Conservation (phyloP, 1,284 basidiomycete genomes). For the Malassezia slooffiae region DNA sequence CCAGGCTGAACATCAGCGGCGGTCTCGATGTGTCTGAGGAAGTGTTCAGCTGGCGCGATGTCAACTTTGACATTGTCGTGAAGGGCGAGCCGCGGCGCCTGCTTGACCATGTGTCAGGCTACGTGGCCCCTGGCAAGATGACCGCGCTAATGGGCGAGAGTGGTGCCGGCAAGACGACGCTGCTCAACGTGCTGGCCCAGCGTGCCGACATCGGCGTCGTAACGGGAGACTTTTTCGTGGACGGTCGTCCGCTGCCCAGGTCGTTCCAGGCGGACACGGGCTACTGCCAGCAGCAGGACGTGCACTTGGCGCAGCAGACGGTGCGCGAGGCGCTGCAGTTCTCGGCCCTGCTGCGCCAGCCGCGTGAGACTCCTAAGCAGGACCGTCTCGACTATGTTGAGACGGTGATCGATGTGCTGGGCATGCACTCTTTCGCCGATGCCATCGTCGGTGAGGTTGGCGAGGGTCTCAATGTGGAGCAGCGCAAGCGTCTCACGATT, state of each 20-base stretch:
- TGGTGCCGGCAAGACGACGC: constrained; percentile 39
- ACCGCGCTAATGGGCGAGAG: constrained; percentile 38
- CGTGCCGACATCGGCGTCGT: constrained; percentile 27
- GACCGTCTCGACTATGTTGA: constrained; percentile 35
- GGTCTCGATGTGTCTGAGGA: constrained; percentile 23
- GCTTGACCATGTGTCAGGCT: constrained; percentile 48
- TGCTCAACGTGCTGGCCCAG: constrained; percentile 34
- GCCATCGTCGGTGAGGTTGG: constrained; percentile 29
- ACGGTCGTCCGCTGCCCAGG: constrained; percentile 20
- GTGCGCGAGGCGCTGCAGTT: constrained; percentile 38
- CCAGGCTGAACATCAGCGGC: constrained; percentile 3
- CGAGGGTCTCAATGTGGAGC: constrained; percentile 30
- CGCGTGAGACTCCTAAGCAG: constrained; percentile 20
- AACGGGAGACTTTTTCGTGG: constrained; percentile 21
- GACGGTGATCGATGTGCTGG: constrained; percentile 26
- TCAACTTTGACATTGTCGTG: constrained; percentile 30
- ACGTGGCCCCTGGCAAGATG: constrained; percentile 29
- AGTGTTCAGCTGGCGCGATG: constrained; percentile 27
- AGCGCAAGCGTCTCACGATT: constrained; percentile 36
- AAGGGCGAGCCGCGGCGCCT: constrained; percentile 29
- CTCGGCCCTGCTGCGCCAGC: constrained; percentile 30
- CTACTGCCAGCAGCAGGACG: constrained; percentile 36
- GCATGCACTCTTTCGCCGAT: constrained; percentile 32
- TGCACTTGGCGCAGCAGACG: constrained; percentile 23
- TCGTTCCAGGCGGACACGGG: constrained; percentile 32